Evolutionary conservation across 73 alveolate genomes (phyloP).

Genomic region (Tetrahymena borealis): DNA sequence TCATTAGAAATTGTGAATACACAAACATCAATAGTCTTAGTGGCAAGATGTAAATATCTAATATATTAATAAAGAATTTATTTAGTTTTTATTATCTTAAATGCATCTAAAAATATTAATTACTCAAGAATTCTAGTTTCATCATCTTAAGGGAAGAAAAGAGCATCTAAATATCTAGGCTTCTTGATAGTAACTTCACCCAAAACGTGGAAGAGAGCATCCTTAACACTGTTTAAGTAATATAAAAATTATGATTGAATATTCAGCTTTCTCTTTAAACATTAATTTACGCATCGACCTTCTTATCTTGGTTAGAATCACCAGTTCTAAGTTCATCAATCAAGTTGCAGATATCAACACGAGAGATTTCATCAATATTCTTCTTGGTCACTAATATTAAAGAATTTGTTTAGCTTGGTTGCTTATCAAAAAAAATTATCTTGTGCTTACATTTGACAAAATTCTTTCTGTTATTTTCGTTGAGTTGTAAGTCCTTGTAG

Average conservation of each 20-base stretch:
- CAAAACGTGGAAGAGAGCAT: not conserved
- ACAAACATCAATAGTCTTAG: slow-evolving; percentile 67
- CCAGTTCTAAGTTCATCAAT: not conserved
- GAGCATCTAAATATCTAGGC: not conserved
- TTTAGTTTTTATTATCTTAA: not conserved
- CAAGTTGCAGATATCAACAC: not conserved
- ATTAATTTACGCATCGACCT: not conserved
- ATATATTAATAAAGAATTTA: not conserved
- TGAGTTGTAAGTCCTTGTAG: not conserved
- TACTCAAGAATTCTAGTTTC: not conserved
- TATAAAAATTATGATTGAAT: not conserved
- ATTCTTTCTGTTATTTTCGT: not conserved
- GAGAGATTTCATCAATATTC: not conserved
- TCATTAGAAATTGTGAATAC: slow-evolving; percentile 85
- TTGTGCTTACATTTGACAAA: not conserved
- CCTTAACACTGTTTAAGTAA: not conserved
- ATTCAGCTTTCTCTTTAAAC: not conserved
- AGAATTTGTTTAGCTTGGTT: not conserved
- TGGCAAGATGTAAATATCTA: slow-evolving; percentile 49
- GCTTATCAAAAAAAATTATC: not conserved
- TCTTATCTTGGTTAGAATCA: not conserved
- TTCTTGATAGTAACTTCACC: not conserved
- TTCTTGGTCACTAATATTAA: not conserved
- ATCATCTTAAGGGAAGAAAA: not conserved
- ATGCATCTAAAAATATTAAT: not conserved